A percentile compares a stretch with the other conserved stretches of the same genome.
Conservation (phyloP, 306 rosid genomes). For the Cicer bijugum region DNA sequence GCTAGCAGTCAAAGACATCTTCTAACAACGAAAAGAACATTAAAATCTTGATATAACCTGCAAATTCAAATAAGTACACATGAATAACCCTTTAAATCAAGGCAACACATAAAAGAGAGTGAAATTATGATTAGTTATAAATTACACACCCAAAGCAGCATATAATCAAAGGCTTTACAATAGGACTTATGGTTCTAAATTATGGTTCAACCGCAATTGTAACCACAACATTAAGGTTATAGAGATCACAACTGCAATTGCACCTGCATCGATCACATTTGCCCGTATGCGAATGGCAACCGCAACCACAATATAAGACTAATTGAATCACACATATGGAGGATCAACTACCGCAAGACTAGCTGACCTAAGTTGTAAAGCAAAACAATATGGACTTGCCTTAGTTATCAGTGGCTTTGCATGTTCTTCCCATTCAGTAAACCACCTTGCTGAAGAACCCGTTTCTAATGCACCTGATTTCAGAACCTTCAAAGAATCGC, state of each 20-base stretch:
- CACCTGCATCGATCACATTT: too few relatives aligned
- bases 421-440: slow-evolving; percentile 87
- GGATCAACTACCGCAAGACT: background rate
- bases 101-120: slow-evolving; percentile 1
- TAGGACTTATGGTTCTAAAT: too few relatives aligned
- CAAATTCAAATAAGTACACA: slow-evolving; percentile 41
- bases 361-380: slow-evolving; percentile 13
- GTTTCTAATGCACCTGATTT: slow-evolving; percentile 70
- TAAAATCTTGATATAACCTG: slow-evolving; percentile 55
- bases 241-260: too few relatives aligned
- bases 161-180: too few relatives aligned
- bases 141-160: background rate
- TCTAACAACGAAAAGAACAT: slow-evolving; percentile 27
- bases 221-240: too few relatives aligned
- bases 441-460: slow-evolving; percentile 76
- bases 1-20: slow-evolving; percentile 12
- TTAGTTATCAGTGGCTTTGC: slow-evolving; percentile 78
- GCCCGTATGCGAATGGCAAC: too few relatives aligned
- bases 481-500: slow-evolving; percentile 63
- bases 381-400: slow-evolving; percentile 57
- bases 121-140: slow-evolving; percentile 15
- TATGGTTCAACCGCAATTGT: too few relatives aligned
- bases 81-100: slow-evolving; percentile 3
- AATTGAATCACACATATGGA: background rate
- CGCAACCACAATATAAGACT: too few relatives aligned